phyloP scores from a whole-genome alignment of 768 basidiomycete species.

The Phanerodontia chrysosporium region DNA sequence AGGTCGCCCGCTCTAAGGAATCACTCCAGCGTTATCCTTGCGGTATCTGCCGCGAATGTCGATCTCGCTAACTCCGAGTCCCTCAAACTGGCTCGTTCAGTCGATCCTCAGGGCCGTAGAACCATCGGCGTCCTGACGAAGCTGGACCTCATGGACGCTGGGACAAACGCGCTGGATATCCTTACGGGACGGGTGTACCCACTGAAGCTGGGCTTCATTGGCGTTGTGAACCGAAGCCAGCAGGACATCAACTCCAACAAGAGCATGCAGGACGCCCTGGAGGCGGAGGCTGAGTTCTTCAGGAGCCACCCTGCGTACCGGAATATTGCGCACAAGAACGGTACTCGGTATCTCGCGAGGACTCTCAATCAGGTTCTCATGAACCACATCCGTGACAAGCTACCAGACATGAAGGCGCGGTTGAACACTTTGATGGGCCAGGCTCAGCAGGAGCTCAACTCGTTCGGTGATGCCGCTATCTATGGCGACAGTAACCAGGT shows the following conservation, averaged over 20 bases:
- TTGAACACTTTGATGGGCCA: constrained; percentile 98
- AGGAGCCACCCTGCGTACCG: constrained; percentile 84
- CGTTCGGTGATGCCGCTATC: constrained; percentile 90
- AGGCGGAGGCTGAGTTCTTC: constrained; percentile 90
- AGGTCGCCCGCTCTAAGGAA: not conserved
- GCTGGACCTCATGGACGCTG: constrained; percentile 98
- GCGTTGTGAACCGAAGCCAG: constrained; percentile 95
- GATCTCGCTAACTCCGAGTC: constrained; percentile 99
- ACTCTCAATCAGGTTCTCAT: constrained; percentile 93
- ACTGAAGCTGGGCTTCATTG: constrained; percentile 96
- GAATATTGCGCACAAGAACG: constrained; percentile 95
- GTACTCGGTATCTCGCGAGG: constrained; percentile 92
- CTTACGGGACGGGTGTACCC: constrained; percentile 97
- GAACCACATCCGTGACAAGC: constrained; percentile 96
- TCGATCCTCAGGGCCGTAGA: constrained; percentile 93
- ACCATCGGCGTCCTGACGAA: constrained; percentile 97
- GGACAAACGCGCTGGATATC: constrained; percentile 95
- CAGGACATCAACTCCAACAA: constrained; percentile 92
- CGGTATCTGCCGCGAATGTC: constrained; percentile 96
- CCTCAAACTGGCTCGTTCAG: constrained; percentile 90
- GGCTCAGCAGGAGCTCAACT: constrained; percentile 95
- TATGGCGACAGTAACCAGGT: constrained; percentile 90
- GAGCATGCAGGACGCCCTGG: constrained; percentile 78
- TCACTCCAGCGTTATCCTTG: constrained; percentile 80
- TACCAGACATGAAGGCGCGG: constrained; percentile 99